These are phyloP conservation scores for Taphrina wiesneri DNA, from an alignment of 1,139 yeast genomes.

Conservation along the genomic window DNA sequence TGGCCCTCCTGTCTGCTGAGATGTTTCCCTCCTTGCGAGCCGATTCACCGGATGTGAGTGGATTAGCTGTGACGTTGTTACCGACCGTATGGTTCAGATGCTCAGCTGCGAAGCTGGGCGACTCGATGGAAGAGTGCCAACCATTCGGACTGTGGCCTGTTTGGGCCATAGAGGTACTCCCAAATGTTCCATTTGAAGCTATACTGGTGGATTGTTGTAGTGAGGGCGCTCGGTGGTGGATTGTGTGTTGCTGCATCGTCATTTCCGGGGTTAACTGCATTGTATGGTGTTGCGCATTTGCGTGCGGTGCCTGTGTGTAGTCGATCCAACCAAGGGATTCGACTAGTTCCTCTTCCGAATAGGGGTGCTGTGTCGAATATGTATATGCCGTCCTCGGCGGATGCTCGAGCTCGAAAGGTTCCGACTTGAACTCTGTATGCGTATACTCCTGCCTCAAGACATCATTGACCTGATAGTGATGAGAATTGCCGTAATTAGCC, in stretches of 20 bases:
- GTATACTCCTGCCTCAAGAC: neutral
- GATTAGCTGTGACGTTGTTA: neutral
- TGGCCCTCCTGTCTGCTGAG: slow-evolving; percentile 46
- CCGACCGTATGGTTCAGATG: neutral
- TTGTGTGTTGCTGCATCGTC: neutral
- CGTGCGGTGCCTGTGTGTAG: neutral
- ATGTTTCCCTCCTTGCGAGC: neutral
- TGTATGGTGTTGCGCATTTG: neutral
- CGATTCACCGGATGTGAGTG: neutral
- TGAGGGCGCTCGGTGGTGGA: neutral
- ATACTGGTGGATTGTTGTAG: neutral
- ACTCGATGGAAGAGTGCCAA: slow-evolving; percentile 20
- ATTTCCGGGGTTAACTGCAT: neutral
- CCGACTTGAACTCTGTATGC: slow-evolving; percentile 2
- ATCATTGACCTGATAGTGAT: neutral
- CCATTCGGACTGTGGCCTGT: slow-evolving; percentile 6
- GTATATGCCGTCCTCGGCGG: neutral
- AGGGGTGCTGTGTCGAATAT: neutral
- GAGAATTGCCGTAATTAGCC: neutral
- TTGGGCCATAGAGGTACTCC: neutral
- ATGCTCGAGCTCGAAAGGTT: neutral
- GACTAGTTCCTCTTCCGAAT: slow-evolving; percentile 19
- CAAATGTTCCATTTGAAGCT: slow-evolving; percentile 8
- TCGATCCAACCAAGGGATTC: slow-evolving; percentile 31
- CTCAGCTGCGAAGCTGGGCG: neutral